Evolutionary conservation across 352 stramenopile species (phyloP).

Genomic region (Phytophthora vignae): DNA sequence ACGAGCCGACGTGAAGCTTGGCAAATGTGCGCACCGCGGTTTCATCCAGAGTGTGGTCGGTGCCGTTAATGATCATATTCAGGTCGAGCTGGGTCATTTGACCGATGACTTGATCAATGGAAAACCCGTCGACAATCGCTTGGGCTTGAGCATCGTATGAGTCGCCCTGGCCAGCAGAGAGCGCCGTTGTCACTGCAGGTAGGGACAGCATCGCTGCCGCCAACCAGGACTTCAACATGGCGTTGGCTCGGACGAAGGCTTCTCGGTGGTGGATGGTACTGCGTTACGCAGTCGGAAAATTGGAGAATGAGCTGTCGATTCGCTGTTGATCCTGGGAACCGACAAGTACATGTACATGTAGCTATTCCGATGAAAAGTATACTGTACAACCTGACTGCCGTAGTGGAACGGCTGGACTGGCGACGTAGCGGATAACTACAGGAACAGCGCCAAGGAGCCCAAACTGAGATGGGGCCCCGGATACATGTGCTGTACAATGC

Average conservation of each 20-base stretch:
- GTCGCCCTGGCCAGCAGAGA: slow-evolving; percentile 13
- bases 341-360: not conserved
- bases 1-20: slow-evolving; percentile 81
- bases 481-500: not conserved
- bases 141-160: slow-evolving; percentile 42
- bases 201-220: not conserved
- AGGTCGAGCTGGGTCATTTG: slow-evolving; percentile 93
- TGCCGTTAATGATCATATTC: slow-evolving; percentile 21
- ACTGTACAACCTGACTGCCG: not conserved
- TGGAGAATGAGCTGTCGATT: slow-evolving; percentile 5
- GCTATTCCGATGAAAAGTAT: not conserved
- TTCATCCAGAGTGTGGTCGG: slow-evolving; percentile 56
- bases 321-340: not conserved
- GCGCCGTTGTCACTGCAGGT: not conserved
- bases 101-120: slow-evolving; percentile 50
- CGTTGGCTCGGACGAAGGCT: not conserved
- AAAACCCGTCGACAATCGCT: slow-evolving; percentile 41
- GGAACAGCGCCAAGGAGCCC: not conserved
- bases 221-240: slow-evolving; percentile 14
- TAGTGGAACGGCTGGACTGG: not conserved
- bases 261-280: not conserved
- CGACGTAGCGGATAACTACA: not conserved
- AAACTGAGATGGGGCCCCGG: not conserved
- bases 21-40: slow-evolving; percentile 65
- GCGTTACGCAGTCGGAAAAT: slow-evolving; percentile 1